These are phyloP conservation scores for Marchantia polymorpha DNA, from an alignment of 225 moss, liverwort and hornwort genomes.

Conservation along the genomic window DNA sequence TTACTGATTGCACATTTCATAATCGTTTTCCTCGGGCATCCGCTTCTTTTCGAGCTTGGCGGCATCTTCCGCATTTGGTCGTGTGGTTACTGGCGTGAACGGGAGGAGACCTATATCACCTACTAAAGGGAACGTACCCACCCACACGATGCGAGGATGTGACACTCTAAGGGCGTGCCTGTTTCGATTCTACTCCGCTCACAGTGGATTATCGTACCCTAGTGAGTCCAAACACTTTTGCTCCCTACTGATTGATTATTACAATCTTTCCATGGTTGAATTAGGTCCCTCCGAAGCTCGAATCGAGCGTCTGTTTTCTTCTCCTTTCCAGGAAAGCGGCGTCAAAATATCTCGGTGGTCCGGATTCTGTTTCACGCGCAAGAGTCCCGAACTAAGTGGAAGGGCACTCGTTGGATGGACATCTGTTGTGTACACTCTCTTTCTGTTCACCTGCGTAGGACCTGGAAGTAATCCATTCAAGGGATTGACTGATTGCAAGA, in stretches of 20 bases:
- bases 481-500: neutral
- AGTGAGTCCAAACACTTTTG: neutral
- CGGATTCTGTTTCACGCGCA: neutral
- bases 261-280: neutral
- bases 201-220: neutral
- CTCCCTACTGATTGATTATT: neutral
- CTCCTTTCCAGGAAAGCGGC: neutral
- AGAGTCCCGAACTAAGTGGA: neutral
- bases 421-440: neutral
- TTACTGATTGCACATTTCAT: too few species aligned
- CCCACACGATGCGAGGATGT: neutral
- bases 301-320: too few species aligned
- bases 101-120: neutral
- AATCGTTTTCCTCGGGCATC: neutral
- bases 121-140: neutral
- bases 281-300: neutral
- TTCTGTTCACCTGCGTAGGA: neutral
- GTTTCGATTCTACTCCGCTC: neutral
- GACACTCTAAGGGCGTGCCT: neutral
- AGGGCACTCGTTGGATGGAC: neutral
- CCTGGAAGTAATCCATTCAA: neutral
- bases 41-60: neutral
- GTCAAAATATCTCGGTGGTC: neutral
- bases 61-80: neutral
- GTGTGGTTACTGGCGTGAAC: neutral